Conservation (phyloP, 2,329 filamentous ascomycete species). For the Pseudopithomyces chartarum region DNA sequence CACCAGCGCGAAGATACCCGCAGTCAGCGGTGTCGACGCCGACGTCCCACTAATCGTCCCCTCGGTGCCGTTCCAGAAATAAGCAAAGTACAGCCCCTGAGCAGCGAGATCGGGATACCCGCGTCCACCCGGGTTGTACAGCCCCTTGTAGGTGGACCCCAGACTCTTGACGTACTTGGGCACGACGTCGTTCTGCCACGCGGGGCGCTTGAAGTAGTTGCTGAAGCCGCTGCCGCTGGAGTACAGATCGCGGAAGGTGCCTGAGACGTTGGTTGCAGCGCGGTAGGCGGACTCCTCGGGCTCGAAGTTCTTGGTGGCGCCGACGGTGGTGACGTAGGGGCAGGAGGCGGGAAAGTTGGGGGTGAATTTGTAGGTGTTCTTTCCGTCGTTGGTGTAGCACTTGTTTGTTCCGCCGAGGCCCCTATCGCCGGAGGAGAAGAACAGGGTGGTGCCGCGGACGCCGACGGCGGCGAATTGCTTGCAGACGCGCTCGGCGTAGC, state of each 20-base stretch:
- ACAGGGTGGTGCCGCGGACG: constrained; percentile 67
- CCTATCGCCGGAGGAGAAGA: constrained; percentile 64
- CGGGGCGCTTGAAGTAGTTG: constrained; percentile 53
- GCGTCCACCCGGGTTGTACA: constrained; percentile 60
- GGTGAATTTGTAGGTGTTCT: constrained; percentile 57
- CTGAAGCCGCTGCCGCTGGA: constrained; percentile 58
- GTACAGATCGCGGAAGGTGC: constrained; percentile 55
- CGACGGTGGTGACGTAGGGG: constrained; percentile 70
- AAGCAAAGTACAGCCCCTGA: constrained; percentile 58
- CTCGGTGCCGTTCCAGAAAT: constrained; percentile 49
- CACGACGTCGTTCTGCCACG: constrained; percentile 54
- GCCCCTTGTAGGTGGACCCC: constrained; percentile 50
- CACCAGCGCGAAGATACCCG: constrained; percentile 63
- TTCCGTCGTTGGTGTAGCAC: constrained; percentile 65
- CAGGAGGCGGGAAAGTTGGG: constrained; percentile 70
- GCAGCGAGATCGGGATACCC: constrained; percentile 68
- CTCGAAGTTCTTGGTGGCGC: constrained; percentile 60
- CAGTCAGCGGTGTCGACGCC: constrained; percentile 63
- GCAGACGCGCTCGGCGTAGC: constrained; percentile 67
- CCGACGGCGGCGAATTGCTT: constrained; percentile 68
- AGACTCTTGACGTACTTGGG: constrained; percentile 51
- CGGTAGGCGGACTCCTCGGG: constrained; percentile 59
- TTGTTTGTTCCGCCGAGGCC: constrained; percentile 57
- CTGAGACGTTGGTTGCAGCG: constrained; percentile 22
- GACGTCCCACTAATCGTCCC: constrained; percentile 56